Evolutionary conservation across 169 alveolate species (phyloP).

Genomic region (Ichthyophthirius multifiliis): DNA sequence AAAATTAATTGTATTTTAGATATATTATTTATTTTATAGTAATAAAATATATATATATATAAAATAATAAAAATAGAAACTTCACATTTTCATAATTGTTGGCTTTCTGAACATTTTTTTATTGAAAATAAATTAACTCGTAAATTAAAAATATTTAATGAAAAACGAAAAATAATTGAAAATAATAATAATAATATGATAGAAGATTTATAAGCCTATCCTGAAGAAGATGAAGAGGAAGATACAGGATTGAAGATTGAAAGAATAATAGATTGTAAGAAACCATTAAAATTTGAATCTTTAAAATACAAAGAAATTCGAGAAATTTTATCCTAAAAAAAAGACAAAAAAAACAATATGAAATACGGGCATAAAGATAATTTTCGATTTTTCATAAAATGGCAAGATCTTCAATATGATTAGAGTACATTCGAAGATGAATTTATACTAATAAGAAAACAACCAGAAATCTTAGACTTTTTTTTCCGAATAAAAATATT

Average conservation of each 20-base stretch:
- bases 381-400: conserved; percentile 28
- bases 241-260: conserved; percentile 26
- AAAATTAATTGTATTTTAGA: not conserved
- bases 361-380: conserved; percentile 18
- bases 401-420: conserved; percentile 31
- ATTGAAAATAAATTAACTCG: not conserved
- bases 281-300: conserved; percentile 13
- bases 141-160: conserved; percentile 28
- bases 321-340: too few relatives aligned
- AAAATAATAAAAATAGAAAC: not conserved
- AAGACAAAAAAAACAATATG: not conserved
- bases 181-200: not conserved
- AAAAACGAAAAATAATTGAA: conserved; percentile 23
- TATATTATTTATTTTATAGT: not conserved
- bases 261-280: conserved; percentile 37
- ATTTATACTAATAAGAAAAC: conserved; percentile 6
- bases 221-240: conserved; percentile 29
- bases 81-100: conserved; percentile 14
- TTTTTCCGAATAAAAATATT: conserved; percentile 22
- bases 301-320: too few relatives aligned
- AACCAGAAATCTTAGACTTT: conserved; percentile 16
- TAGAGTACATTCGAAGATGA: conserved; percentile 41
- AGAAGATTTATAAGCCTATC: not conserved
- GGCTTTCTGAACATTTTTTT: conserved; percentile 14
- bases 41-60: not conserved